Evolutionary conservation across 345 rosid genomes (phyloP).

Genomic region (Melaleuca quinquenervia): DNA sequence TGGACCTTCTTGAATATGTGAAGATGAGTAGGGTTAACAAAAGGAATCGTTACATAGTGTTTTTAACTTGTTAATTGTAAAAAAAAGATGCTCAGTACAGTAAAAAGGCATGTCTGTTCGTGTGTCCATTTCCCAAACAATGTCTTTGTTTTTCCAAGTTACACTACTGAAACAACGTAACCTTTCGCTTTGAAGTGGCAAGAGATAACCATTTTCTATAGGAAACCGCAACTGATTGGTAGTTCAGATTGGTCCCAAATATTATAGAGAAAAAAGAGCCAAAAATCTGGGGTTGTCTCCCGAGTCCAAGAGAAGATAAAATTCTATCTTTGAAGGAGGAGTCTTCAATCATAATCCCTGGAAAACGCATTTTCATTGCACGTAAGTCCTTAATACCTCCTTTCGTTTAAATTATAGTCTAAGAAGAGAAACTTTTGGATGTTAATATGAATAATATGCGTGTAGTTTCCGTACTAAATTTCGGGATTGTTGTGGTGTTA

Average conservation of each 20-base stretch:
- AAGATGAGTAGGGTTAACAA: neutral
- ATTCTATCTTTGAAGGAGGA: neutral
- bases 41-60: neutral
- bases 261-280: too few species aligned
- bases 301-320: too few species aligned
- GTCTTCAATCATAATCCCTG: neutral
- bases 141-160: too few species aligned
- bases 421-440: neutral
- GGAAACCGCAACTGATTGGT: too few species aligned
- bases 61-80: neutral
- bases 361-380: neutral
- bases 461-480: neutral
- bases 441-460: neutral
- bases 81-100: too few species aligned
- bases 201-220: too few species aligned
- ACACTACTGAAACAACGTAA: too few species aligned
- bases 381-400: neutral
- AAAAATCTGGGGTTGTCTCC: too few species aligned
- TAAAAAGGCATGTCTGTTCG: too few species aligned
- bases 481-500: neutral
- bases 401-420: neutral
- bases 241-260: too few species aligned
- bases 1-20: neutral
- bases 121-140: too few species aligned
- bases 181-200: too few species aligned